Evolutionary conservation across 805 yeast genomes (phyloP), one percentile per base, ranked within the genome.

Genomic region (Nakazawaea ambrosiae): DNA sequence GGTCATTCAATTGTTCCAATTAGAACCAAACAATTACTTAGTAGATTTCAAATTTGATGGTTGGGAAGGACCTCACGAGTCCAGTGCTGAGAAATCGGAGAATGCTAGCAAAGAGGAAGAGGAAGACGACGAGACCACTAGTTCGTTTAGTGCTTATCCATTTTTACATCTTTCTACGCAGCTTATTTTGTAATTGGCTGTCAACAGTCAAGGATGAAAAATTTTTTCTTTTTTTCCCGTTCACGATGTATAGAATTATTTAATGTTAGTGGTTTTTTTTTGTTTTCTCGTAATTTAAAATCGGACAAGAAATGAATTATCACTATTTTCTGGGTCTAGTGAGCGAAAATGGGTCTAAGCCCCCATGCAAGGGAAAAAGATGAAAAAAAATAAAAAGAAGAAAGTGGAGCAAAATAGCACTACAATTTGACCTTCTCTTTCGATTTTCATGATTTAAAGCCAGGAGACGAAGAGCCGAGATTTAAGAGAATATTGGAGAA

Each of bases 11-110:
- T 69, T 92, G 41, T 92, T 90, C 61, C 97, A 90, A 57, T 68
- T 92, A 45, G 98, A 92, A 55, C 96, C 95, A 31, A 90, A 92
- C 59, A 90, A 90, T 55, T 92, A 92, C 54, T 67, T 92, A 36
- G 97, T 92, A 8, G 98, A 92, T 59, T 92, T 92, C 68, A 92
- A 92, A 60, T 92, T 90, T 55, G 97, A 90, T 57, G 97, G 97
- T 1, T 90, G 97, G 95, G 97, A 89, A 54, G 68, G 62, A 34
- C 43, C 68, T 58, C 43, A 57, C 54, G 10, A 7, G 24, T 22
- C 24, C 10, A 22, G 10, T 8, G 24, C 10, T 7, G 24, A 10
- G 7, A 22, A 22, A 8, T 22, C 24, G 10, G 24, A 22, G 24
- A 22, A 22, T 10, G 32, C 46, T 41, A 23, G 25, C 8, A n/a